Base-by-base conservation (phyloP, 257 asterid species). In the Ilex aquifolium region DNA sequence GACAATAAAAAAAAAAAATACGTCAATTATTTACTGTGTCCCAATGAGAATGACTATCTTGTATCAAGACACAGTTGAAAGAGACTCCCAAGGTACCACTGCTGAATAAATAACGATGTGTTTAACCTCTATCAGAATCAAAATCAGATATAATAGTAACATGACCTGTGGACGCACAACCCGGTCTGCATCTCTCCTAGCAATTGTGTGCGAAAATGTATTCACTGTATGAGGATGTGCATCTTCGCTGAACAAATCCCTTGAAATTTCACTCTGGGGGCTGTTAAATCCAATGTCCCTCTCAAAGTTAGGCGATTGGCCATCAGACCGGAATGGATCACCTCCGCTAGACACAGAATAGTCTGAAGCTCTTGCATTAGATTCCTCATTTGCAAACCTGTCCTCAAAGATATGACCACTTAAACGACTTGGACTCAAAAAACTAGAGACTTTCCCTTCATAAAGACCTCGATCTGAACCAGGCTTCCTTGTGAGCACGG, bases 401-500 rank as follows among this genome's bases (percentile, higher is more conserved):
- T 83, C 91, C 70, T 81, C 83, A 56, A 68, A 68, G 40, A 70
- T 67, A 65, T 64, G 81, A 72, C 74, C 87, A 69, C 86, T 82
- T 46, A 73, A 76, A 74, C 64, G 87, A 65, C 81, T 66, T 56
- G 96, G 95, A 79, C 95, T 87, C 79, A 79, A 63, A 76, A 92
- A 88, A 69, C 93, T 83, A 63, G 93, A 82, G 50, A 86, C 72
- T 59, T 92, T 88, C 63, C 92, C 91, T 64, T 81, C 95, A 57
- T 88, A 88, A 61, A 83, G 83, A 57, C 95, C 95, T 68, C 87
- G 83, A 75, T 88, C 98, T 58, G 98, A 92, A 55, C 98, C 98
- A 11, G 92, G 86, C 77, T 85, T 91, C 74, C 95, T 83, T 56
- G 88, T 77, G 54, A 86, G 90, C 52, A 69, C 69, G 55, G 87